Percentiles rank a stretch among this genome's conserved stretches.
phyloP scores from a whole-genome alignment of 306 rosid species.

The Castanea mollissima region DNA sequence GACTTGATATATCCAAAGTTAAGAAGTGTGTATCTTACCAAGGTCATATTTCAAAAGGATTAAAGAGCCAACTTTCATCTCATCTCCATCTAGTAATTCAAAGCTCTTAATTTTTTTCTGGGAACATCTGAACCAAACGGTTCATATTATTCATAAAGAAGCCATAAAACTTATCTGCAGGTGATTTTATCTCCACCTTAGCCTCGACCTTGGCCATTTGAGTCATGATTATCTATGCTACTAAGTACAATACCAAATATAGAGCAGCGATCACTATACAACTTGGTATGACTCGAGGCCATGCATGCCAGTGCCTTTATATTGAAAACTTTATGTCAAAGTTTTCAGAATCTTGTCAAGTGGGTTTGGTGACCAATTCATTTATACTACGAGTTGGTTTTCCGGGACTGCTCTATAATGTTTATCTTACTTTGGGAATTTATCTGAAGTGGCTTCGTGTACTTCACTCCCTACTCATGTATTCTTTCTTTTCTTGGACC shows the following conservation, averaged over 20 bases:
- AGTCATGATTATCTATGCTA: neutral
- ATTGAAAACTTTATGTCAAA: neutral
- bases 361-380: neutral
- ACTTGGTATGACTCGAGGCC: neutral
- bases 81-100: constrained; percentile 16
- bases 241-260: neutral
- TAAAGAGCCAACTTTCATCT: neutral
- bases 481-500: neutral
- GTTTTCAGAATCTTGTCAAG: neutral
- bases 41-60: neutral
- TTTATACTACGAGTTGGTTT: neutral
- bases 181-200: constrained; percentile 10
- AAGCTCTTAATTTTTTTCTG: constrained; percentile 2
- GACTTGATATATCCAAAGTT: neutral
- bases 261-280: neutral
- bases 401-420: neutral
- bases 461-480: neutral
- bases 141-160: constrained; percentile 19
- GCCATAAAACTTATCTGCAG: constrained; percentile 16
- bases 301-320: neutral
- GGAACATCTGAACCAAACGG: constrained; percentile 17
- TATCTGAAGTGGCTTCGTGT: neutral
- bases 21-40: constrained; percentile 1
- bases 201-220: constrained; percentile 11
- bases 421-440: neutral